Base-by-base conservation (phyloP, 2,329 filamentous ascomycete species). In the Pseudonectria foliicola region DNA sequence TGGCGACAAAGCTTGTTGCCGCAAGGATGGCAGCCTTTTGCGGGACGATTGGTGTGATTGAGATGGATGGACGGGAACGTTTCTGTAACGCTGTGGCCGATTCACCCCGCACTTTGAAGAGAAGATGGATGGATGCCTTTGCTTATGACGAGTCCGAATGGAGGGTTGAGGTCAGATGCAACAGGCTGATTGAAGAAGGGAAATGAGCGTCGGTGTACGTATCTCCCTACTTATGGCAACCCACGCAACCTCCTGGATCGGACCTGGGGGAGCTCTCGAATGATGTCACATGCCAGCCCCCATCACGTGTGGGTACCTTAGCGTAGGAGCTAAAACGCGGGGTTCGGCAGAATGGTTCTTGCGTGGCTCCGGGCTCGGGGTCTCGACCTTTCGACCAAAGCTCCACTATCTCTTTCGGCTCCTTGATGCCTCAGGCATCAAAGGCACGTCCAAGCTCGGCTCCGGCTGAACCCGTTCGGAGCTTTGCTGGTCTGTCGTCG, bases 401-500 rank as follows among this genome's bases (percentile, higher is more conserved):
- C 8, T 15, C 12, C n/a, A 14, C 21, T 18, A n/a, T n/a, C n/a
- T n/a, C n/a, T n/a, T n/a, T n/a, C 10, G 13, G 10, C 7, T n/a
- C 40, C 44, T 21, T 48, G 6, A 11, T n/a, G 46, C 45, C 44
- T 57, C 29, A 62, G 59, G 59, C 56, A 27, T 1, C n/a, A 24
- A 40, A 16, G 33, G 16, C 27, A 31, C 41, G 42, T 42, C 4
- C 8, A 26, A 38, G 39, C 38, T 53, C 58, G 57, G 57, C 53
- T 55, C 54, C 55, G 54, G 57, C 48, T 57, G 50, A 55, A 59
- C 48, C 51, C 55, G 52, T 48, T 57, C 55, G 52, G 49, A 56
- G 52, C 49, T 45, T 53, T 50, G 48, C 29, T 42, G 35, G 41
- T 41, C 40, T 45, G 44, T 39, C 33, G 42, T 50, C 44, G 51